Evolutionary conservation across 768 basidiomycete genomes (phyloP).

Genomic region (Chalciporus piperatus): DNA sequence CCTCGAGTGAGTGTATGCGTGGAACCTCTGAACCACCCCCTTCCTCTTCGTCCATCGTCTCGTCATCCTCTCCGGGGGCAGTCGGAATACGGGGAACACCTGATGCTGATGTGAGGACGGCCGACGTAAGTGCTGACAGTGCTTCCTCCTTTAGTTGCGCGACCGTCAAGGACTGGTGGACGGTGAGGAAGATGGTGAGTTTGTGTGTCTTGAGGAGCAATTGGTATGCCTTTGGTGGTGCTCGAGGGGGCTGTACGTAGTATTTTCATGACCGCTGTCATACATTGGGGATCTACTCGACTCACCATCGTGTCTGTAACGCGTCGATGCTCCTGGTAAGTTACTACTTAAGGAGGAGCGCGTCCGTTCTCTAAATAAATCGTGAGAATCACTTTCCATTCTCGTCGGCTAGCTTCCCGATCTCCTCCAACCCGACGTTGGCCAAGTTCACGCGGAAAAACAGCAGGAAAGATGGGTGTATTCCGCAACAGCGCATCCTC

Average conservation of each 20-base stretch:
- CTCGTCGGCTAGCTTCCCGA: slow-evolving; percentile 7
- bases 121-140: slow-evolving; percentile 55
- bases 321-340: not conserved
- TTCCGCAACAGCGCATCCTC: slow-evolving; percentile 49
- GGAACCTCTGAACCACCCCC: slow-evolving; percentile 30
- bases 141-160: slow-evolving; percentile 60
- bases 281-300: not conserved
- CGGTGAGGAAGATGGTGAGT: slow-evolving; percentile 59
- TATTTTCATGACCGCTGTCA: not conserved
- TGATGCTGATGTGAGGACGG: slow-evolving; percentile 34
- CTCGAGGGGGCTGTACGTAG: slow-evolving; percentile 45
- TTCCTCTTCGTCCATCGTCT: slow-evolving; percentile 15
- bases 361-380: not conserved
- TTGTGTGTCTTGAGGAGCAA: slow-evolving; percentile 74
- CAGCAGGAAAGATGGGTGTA: slow-evolving; percentile 44
- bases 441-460: slow-evolving; percentile 6
- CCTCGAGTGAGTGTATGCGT: slow-evolving; percentile 32
- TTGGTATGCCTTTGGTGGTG: slow-evolving; percentile 62
- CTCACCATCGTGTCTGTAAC: slow-evolving; percentile 20
- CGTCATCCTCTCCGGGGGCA: slow-evolving; percentile 26
- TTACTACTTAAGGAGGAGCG: too few relatives aligned
- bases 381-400: slow-evolving; percentile 28
- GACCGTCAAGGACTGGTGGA: slow-evolving; percentile 52
- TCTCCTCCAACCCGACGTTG: slow-evolving; percentile 14
- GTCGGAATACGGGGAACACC: slow-evolving; percentile 30